A percentile compares a stretch with the other conserved stretches of the same genome.
Evolutionary conservation across 805 yeast genomes (phyloP).

Genomic region (Cyberlindnera nakhonratchasimensis): DNA sequence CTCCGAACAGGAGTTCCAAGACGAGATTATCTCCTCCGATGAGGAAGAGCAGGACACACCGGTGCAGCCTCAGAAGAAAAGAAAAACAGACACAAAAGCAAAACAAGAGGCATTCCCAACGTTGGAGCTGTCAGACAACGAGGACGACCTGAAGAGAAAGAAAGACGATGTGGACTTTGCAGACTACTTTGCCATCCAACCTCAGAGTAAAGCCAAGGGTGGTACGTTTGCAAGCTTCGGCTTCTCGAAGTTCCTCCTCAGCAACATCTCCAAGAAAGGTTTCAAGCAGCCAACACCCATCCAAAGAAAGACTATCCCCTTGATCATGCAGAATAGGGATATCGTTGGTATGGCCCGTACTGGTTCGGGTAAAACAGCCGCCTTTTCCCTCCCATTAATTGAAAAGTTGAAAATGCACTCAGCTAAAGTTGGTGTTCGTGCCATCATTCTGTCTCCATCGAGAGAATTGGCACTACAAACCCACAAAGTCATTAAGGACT

Average conservation of each 20-base stretch:
- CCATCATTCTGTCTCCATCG: conserved; percentile 86
- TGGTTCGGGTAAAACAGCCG: conserved; percentile 99
- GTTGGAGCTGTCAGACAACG: conserved; percentile 52
- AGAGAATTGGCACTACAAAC: conserved; percentile 97
- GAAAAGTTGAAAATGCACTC: conserved; percentile 81
- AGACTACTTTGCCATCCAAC: conserved; percentile 41
- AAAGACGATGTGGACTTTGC: conserved; percentile 46
- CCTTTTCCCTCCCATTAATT: conserved; percentile 85
- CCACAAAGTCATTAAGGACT: conserved; percentile 81
- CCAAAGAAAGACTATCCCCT: conserved; percentile 92
- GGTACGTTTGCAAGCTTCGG: conserved; percentile 93
- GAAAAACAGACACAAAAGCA: conserved; percentile 19
- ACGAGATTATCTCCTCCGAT: conserved; percentile 48
- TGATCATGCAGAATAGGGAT: conserved; percentile 81
- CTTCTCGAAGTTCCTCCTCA: conserved; percentile 63
- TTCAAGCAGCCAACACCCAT: conserved; percentile 96
- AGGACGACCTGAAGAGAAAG: conserved; percentile 31
- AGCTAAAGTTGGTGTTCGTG: conserved; percentile 85
- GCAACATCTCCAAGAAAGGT: conserved; percentile 78
- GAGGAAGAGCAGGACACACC: conserved; percentile 40
- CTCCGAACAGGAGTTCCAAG: conserved; percentile 42
- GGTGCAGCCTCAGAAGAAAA: conserved; percentile 27
- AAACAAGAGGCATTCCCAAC: conserved; percentile 39
- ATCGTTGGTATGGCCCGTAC: conserved; percentile 99
- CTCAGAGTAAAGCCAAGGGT: conserved; percentile 58